Base-by-base conservation (phyloP, 139 green algal genomes). In the Asterochloris sp. region DNA sequence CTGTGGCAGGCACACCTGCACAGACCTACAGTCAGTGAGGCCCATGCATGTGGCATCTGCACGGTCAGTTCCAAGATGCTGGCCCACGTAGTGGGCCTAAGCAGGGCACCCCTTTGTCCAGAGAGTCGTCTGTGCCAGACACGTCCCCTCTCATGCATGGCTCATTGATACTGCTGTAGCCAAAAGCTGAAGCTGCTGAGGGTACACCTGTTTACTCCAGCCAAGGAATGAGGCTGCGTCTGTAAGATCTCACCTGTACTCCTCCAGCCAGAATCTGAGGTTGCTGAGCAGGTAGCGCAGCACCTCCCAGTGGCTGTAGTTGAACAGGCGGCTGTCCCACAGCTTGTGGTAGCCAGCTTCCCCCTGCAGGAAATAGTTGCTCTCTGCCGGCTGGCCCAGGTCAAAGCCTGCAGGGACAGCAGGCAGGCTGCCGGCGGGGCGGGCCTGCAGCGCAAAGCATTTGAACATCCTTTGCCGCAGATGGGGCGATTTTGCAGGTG, bases 231-330 rank as follows among this genome's bases (percentile, higher is more conserved):
- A 54, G 38, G 4, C 6, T 54, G 38, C 2, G 38, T 76, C 71
- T 29, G n/a, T 38, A 76, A 76, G 71, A 24, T 16, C 71, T 60
- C 78, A 92, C 84, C 90, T 83, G 88, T 91, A 97, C 88, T 99
- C 96, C 17, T 99, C 94, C n/a, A 99, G 63, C 96, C 96, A 99
- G 74, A 82, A 99, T 14, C 91, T 82, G 69, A 99, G 79, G 87
- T 99, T 99, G 75, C 92, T 97, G 28, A 99, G 93, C 74, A 99
- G 91, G 83, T 96, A 98, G 47, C 96, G 87, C 85, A 96, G 88
- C 61, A 91, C 86, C 85, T 95, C 91, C 88, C 89, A 95, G 85
- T 94, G 93, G 71, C 67, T 69, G 88, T 99, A 99, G 87, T 98
- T 97, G 83, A 97, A 92, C 78, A 94, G 89, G 67, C 92, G 88